Base-by-base conservation (phyloP, 139 green algal species). In the Coccomyxa sp. region DNA sequence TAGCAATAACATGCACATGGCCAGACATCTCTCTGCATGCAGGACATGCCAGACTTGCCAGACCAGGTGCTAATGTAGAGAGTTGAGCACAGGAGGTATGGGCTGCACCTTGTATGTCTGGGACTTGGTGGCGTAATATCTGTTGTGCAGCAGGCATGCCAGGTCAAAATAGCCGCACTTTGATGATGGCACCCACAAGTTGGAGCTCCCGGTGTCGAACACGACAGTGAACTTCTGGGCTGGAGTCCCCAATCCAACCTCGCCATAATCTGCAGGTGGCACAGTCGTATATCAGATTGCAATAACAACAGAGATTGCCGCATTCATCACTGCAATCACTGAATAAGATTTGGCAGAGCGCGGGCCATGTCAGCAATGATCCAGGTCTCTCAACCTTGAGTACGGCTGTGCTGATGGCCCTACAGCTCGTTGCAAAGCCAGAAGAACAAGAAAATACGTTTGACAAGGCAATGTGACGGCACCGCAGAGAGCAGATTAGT, bases 161-260 rank as follows among this genome's bases (percentile, higher is more conserved):
- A 99, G 88, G 73, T 95, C 91, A 70, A 95, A 90, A 76, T 92
- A 94, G 39, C 82, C 83, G 82, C 97, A 99, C 73, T 97, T 87
- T 4, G 79, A 84, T 7, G 84, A 92, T 6, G 95, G 94, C 22
- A 98, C 91, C 95, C 97, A 99, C 69, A 99, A 84, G 85, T 99
- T 99, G 80, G 85, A 91, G 75, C 75, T 91, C 31, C 95, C 95
- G 3, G 94, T 97, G 91, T 99, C 96, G 40, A 99, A 97, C 24
- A 98, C 89, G 14, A 99, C 97, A 16, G 88, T 81, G 79, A 99
- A 99, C 3, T 58, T 83, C 83, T 99, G 96, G 0, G 78, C 40
- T 7, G 97, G 97, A 0, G 92, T 97, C 8, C 97, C 97, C 18
- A 99, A 88, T 0, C 75, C 79, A 41, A 99, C 94, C 69, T 95